Base-by-base conservation (phyloP, 2,329 filamentous ascomycete species). In the Aphanoascus verrucosus region DNA sequence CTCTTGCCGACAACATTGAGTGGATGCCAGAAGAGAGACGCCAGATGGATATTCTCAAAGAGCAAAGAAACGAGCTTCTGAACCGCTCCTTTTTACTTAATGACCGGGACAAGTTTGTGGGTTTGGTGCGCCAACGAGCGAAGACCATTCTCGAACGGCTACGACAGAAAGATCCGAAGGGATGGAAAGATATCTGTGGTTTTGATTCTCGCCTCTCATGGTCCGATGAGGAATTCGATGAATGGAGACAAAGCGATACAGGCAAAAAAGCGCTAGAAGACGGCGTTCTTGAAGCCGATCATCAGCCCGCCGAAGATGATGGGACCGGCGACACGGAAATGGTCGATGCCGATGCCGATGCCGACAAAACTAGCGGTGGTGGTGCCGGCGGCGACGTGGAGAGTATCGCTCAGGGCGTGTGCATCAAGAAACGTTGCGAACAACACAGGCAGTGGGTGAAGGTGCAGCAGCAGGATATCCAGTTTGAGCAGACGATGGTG, bases 141-240 rank as follows among this genome's bases (percentile, higher is more conserved):
- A 72, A 71, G 56, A 64, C 55, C 35, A 63, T 75, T 3, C 63
- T 73, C 2, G 73, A 75, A 42, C 66, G 67, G 28, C 55, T 75
- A 40, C 73, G 72, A 57, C 68, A 72, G 50, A 63, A 63, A 15
- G 71, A 74, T 37, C 69, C 72, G 1, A 74, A 74, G 56, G 68
- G 69, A 41, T 68, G 69, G 68, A 75, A 75, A 56, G 72, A 74
- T 57, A 69, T 75, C 42, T 76, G 74, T 56, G 74, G 73, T 1
- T 76, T 72, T 56, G 74, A 76, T 56, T 61, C 65, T 11, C 65
- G 74, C 17, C 63, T 76, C 23, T 65, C 72, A 0, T 75, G 73
- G 73, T 69, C 68, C 2, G 74, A 76, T 52, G 70, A 72, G 46
- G 72, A 75, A 57, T 75, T 76, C 55, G 65, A 72, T 35, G 67